These are phyloP conservation scores for Besnoitia besnoiti DNA, from an alignment of 169 alveolate genomes.

Conservation along the genomic window DNA sequence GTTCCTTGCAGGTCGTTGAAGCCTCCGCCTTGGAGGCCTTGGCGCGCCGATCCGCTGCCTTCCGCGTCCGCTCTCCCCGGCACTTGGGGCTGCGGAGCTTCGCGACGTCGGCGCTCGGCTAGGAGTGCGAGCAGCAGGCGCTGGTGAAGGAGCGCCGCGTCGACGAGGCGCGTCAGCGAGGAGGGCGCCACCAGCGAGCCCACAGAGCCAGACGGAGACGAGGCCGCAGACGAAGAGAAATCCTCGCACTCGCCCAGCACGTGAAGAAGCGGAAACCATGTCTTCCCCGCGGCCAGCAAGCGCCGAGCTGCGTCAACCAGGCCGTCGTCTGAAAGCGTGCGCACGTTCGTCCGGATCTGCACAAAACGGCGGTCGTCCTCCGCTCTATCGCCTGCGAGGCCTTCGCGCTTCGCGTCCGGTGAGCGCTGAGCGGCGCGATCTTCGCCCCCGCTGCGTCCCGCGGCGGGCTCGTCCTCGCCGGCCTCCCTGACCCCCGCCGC, in stretches of 20 bases:
- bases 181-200: not conserved
- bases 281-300: not conserved
- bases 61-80: not conserved
- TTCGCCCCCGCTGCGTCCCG: no score
- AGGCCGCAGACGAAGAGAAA: not conserved
- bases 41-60: not conserved
- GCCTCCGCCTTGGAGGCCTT: not conserved
- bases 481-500: no score
- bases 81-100: not conserved
- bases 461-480: no score
- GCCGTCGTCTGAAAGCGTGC: not conserved
- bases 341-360: not conserved
- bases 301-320: not conserved
- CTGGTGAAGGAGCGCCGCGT: not conserved
- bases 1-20: not conserved
- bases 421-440: no score
- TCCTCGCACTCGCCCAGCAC: not conserved
- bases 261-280: not conserved
- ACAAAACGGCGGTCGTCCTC: not conserved
- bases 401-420: no score
- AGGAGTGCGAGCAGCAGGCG: not conserved
- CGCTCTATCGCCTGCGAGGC: not conserved
- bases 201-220: not conserved
- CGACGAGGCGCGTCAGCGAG: not conserved
- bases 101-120: not conserved